Percentiles rank a stretch among this genome's conserved stretches.
phyloP scores from a whole-genome alignment of 2,329 filamentous ascomycete species.

The Monilinia laxa region DNA sequence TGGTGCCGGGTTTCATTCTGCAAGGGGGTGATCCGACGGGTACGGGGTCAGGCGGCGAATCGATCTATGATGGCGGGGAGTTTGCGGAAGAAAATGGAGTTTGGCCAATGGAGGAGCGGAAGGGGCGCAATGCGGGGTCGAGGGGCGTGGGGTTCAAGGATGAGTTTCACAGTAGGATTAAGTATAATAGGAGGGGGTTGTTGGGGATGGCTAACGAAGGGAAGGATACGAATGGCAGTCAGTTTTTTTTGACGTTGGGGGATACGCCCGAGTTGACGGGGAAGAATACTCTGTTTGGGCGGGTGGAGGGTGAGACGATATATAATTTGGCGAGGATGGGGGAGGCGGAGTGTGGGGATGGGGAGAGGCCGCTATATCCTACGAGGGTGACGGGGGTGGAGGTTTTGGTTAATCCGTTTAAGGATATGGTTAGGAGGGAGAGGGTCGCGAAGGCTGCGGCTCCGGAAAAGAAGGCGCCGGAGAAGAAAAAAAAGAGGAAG shows the following conservation, averaged over 20 bases:
- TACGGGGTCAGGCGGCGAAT: constrained; percentile 87
- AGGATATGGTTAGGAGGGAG: constrained; percentile 72
- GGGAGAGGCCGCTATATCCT: constrained; percentile 83
- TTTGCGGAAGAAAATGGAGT: constrained; percentile 47
- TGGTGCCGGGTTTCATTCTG: constrained; percentile 87
- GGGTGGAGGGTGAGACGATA: constrained; percentile 89
- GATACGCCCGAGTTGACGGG: constrained; percentile 81
- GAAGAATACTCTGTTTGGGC: constrained; percentile 90
- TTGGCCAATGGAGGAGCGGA: constrained; percentile 61
- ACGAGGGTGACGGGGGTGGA: constrained; percentile 73
- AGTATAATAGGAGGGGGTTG: constrained; percentile 87
- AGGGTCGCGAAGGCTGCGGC: constrained; percentile 53
- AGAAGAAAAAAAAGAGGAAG: constrained; percentile 67
- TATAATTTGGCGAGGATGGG: constrained; percentile 95
- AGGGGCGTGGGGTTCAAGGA: constrained; percentile 67
- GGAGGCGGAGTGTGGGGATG: constrained; percentile 78
- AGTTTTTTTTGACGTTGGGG: constrained; percentile 94
- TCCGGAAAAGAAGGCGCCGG: constrained; percentile 46
- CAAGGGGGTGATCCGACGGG: constrained; percentile 95
- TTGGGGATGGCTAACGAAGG: constrained; percentile 96
- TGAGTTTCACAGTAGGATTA: constrained; percentile 88
- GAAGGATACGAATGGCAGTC: constrained; percentile 80
- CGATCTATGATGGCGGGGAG: constrained; percentile 83
- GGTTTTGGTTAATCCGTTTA: constrained; percentile 78
- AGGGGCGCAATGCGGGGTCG: constrained; percentile 59